phyloP scores from a whole-genome alignment of 192 early-diverging fungal species.

The Backusella sp. region DNA sequence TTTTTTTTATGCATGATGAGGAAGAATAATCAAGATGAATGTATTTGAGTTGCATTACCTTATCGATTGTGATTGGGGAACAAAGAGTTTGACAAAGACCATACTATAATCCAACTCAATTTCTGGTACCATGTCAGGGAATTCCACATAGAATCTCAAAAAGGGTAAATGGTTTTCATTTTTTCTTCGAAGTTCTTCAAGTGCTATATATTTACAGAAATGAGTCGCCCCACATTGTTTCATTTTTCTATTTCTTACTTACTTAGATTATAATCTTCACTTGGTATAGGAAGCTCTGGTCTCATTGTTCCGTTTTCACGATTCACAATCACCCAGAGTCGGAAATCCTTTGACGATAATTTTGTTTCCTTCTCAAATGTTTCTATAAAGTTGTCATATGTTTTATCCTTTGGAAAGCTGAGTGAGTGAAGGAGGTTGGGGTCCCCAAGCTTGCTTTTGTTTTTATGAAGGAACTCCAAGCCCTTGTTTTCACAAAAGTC shows the following conservation, averaged over 20 bases:
- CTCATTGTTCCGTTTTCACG: constrained; percentile 90
- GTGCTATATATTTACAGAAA: neutral
- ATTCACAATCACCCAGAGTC: constrained; percentile 81
- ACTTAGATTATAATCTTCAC: constrained; percentile 30
- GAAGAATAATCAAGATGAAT: neutral
- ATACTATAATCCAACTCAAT: constrained; percentile 41
- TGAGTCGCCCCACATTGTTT: too few relatives aligned
- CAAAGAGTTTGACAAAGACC: constrained; percentile 88
- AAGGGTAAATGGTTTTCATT: constrained; percentile 27
- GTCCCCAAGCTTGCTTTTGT: constrained; percentile 33
- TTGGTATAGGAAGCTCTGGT: constrained; percentile 69
- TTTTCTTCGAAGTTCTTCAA: constrained; percentile 25
- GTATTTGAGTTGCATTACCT: neutral
- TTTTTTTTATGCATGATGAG: neutral
- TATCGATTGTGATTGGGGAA: constrained; percentile 58
- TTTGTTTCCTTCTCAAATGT: constrained; percentile 46
- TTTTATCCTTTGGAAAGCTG: constrained; percentile 47
- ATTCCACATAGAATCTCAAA: constrained; percentile 55
- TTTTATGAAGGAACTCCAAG: constrained; percentile 70
- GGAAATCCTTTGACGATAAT: constrained; percentile 52
- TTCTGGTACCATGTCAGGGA: constrained; percentile 26
- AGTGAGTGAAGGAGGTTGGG: neutral
- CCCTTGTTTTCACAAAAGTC: constrained; percentile 71
- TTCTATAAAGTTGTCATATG: constrained; percentile 54
- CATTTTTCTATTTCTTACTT: neutral